These are phyloP conservation scores for Moesziomyces sp. DNA, from an alignment of 1,284 basidiomycete genomes.

Conservation along the genomic window DNA sequence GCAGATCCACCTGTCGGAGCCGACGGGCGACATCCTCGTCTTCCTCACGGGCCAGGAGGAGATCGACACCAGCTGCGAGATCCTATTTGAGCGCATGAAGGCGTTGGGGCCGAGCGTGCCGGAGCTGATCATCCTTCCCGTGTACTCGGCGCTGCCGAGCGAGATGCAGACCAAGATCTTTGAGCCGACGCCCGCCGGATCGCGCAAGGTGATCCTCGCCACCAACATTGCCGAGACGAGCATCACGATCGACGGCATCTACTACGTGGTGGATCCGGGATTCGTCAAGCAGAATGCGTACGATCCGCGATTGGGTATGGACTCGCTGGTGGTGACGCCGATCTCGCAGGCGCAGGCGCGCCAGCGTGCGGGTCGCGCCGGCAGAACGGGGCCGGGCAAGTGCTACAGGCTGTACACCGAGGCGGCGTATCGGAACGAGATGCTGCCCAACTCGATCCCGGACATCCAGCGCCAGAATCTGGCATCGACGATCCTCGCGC, in stretches of 20 bases:
- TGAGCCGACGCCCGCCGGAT: constrained; percentile 94
- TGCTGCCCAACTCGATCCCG: constrained; percentile 96
- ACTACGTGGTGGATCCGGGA: constrained; percentile 97
- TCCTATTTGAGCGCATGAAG: constrained; percentile 97
- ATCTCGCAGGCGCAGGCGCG: constrained; percentile 98
- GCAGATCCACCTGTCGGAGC: constrained; percentile 98
- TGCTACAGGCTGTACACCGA: constrained; percentile 98
- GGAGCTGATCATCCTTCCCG: constrained; percentile 93
- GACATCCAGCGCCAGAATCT: constrained; percentile 97
- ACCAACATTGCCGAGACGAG: constrained; percentile 99
- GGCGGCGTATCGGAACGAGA: constrained; percentile 96
- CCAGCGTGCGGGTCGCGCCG: constrained; percentile 93
- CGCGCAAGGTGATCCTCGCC: constrained; percentile 96
- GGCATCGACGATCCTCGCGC: constrained; percentile 88
- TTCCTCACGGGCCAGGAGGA: constrained; percentile 98
- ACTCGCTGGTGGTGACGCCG: constrained; percentile 96
- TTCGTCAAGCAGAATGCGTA: constrained; percentile 99
- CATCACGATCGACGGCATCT: constrained; percentile 97
- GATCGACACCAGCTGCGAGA: constrained; percentile 97
- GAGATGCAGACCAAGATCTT: constrained; percentile 98
- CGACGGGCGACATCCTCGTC: constrained; percentile 92
- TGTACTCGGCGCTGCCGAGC: constrained; percentile 96
- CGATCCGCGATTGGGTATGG: constrained; percentile 96
- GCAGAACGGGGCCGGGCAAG: constrained; percentile 96
- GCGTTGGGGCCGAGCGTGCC: constrained; percentile 96